phyloP scores from a whole-genome alignment of 768 basidiomycete genomes.

The Trametes coccinea region DNA sequence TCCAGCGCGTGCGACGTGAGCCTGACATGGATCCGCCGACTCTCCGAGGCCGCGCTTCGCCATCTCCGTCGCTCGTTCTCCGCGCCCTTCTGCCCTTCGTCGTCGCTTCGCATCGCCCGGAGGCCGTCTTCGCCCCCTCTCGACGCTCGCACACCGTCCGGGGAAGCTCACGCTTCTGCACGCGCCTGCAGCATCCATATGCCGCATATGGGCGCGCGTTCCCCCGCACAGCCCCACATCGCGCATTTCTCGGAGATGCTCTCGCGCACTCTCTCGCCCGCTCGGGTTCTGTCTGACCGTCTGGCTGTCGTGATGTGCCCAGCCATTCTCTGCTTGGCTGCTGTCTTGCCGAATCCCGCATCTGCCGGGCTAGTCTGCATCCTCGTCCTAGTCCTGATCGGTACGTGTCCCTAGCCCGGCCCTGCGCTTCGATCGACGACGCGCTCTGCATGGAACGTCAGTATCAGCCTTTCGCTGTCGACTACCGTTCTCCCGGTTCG shows the following conservation, averaged over 20 bases:
- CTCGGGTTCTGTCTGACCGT: background rate
- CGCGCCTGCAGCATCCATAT: background rate
- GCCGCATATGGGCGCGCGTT: slow-evolving; percentile 17
- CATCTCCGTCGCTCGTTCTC: slow-evolving; percentile 11
- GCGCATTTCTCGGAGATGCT: slow-evolving; percentile 18
- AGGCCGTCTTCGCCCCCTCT: slow-evolving; percentile 3
- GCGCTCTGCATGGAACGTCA: background rate
- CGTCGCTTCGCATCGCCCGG: slow-evolving; percentile 3
- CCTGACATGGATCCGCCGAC: slow-evolving; percentile 9
- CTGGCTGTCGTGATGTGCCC: background rate
- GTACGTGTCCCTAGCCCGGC: background rate
- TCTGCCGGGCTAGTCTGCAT: background rate
- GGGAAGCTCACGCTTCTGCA: slow-evolving; percentile 1
- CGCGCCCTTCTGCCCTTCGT: slow-evolving; percentile 6
- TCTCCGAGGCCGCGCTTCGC: slow-evolving; percentile 16
- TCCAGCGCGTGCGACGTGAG: background rate
- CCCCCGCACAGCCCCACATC: slow-evolving; percentile 15
- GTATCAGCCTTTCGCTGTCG: slow-evolving; percentile 6
- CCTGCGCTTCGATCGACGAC: slow-evolving; percentile 4
- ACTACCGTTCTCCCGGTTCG: slow-evolving; percentile 11
- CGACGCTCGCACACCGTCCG: slow-evolving; percentile 7
- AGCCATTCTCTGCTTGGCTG: background rate
- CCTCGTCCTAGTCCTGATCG: background rate
- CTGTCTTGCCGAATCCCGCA: slow-evolving; percentile 1
- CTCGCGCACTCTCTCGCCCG: background rate